phyloP scores from a whole-genome alignment of 2,329 filamentous ascomycete species.

The Keithomyces neogunnii region DNA sequence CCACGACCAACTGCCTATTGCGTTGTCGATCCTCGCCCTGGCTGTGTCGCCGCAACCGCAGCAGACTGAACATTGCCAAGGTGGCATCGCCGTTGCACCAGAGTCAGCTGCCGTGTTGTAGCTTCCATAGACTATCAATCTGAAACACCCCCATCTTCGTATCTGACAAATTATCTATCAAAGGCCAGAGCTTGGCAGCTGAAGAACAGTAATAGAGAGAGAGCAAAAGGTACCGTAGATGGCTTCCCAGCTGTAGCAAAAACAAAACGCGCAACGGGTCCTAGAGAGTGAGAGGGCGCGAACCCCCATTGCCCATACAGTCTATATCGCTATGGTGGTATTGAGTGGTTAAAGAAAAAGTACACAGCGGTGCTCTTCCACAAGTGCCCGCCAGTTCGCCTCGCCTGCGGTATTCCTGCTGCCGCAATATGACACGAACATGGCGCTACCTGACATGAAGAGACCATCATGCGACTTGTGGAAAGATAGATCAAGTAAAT shows the following conservation, averaged over 20 bases:
- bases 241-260: constrained; percentile 21
- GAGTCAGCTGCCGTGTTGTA: neutral
- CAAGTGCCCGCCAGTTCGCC: neutral
- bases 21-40: neutral
- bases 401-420: neutral
- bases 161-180: neutral
- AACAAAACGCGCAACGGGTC: constrained; percentile 22
- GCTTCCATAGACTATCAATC: neutral
- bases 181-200: neutral
- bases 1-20: neutral
- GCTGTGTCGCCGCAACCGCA: neutral
- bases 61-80: too few species aligned
- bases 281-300: constrained; percentile 20
- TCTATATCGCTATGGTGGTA: constrained; percentile 26
- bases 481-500: neutral
- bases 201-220: constrained; percentile 2
- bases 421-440: neutral
- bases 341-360: constrained; percentile 12
- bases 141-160: neutral
- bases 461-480: neutral
- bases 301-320: constrained; percentile 28
- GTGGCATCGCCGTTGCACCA: neutral
- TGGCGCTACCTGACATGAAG: neutral
- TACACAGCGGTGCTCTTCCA: constrained; percentile 5
- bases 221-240: constrained; percentile 10